Evolutionary conservation across 2,329 filamentous ascomycete species (phyloP).

Genomic region (Cercospora berteroae): DNA sequence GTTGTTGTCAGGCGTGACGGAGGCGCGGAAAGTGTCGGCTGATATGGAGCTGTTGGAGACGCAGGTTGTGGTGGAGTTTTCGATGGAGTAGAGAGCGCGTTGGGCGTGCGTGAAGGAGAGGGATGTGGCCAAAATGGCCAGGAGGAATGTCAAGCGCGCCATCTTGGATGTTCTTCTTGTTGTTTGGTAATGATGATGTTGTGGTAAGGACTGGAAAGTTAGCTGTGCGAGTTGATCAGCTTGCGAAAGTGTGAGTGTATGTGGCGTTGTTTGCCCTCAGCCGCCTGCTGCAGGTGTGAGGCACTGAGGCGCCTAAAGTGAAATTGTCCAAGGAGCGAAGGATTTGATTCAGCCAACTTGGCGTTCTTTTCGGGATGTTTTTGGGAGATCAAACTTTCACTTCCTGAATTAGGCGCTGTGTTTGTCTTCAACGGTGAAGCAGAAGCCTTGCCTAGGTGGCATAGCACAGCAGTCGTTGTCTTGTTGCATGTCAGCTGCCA

Average conservation of each 20-base stretch:
- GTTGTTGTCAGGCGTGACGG: constrained; percentile 71
- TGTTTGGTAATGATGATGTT: neutral
- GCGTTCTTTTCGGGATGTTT: neutral
- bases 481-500: neutral
- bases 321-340: neutral
- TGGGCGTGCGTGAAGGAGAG: constrained; percentile 44
- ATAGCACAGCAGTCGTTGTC: neutral
- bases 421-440: neutral
- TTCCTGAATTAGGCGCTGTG: neutral
- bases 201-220: neutral
- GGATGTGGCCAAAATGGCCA: neutral
- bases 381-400: neutral
- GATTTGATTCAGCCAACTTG: neutral
- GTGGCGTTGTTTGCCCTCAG: neutral
- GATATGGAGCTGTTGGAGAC: constrained; percentile 80
- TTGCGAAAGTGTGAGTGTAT: neutral
- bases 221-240: neutral
- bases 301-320: neutral
- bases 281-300: neutral
- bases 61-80: constrained; percentile 71
- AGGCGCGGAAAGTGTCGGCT: constrained; percentile 81
- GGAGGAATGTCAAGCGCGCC: neutral
- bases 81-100: constrained; percentile 68
- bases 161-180: neutral
- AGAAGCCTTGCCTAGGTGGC: neutral